These are phyloP conservation scores for Carpinus viminea DNA, from an alignment of 306 rosid species.

Conservation along the genomic window DNA sequence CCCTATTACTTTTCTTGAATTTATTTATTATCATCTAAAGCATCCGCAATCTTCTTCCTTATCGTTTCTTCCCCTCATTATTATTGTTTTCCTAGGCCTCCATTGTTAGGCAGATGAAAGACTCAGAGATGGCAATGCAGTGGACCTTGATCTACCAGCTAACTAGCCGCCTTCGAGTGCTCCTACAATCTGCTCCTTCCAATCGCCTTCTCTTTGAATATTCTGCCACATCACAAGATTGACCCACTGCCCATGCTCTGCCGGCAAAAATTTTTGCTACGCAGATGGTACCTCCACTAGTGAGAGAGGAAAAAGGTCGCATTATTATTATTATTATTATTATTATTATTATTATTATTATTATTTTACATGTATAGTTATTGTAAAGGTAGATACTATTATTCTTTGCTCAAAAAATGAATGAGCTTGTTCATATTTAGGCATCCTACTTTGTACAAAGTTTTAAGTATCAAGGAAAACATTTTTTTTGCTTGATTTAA, in stretches of 20 bases:
- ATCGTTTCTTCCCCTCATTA: neutral
- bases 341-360: neutral
- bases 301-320: neutral
- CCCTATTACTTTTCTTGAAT: neutral
- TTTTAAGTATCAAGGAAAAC: constrained; percentile 37
- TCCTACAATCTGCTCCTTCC: constrained; percentile 73
- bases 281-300: neutral
- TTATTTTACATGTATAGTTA: neutral
- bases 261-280: neutral
- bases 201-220: constrained; percentile 76
- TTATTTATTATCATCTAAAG: constrained; percentile 19
- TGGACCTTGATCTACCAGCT: constrained; percentile 92
- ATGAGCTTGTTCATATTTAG: constrained; percentile 45
- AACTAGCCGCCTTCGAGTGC: constrained; percentile 69
- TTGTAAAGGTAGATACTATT: constrained; percentile 3
- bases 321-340: neutral
- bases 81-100: constrained; percentile 54
- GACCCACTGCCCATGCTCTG: constrained; percentile 12
- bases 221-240: constrained; percentile 73
- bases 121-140: constrained; percentile 85
- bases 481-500: neutral
- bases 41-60: neutral
- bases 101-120: constrained; percentile 87
- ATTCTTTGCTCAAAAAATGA: constrained; percentile 49
- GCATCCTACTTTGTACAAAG: constrained; percentile 32